Percentiles rank a stretch among this genome's conserved stretches.
phyloP scores from a whole-genome alignment of 2,329 filamentous ascomycete genomes.

The Dichotomopilus funicola region DNA sequence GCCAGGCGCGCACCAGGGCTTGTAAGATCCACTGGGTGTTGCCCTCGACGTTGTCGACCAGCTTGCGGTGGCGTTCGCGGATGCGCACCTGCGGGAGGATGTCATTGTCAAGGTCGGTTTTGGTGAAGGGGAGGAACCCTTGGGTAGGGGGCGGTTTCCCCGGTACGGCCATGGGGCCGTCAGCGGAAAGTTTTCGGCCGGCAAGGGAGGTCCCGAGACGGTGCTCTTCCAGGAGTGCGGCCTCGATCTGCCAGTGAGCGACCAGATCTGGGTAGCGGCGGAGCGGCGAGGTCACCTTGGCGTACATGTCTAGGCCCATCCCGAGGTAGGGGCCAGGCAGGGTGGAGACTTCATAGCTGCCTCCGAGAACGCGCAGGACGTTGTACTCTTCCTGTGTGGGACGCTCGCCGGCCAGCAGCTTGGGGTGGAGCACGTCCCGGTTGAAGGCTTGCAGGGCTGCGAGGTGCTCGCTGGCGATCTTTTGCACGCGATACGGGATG shows the following conservation, averaged over 20 bases:
- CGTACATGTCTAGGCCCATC: slow-evolving; percentile 54
- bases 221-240: slow-evolving; percentile 44
- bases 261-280: slow-evolving; percentile 58
- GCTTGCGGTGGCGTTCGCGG: slow-evolving; percentile 45
- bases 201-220: slow-evolving; percentile 31
- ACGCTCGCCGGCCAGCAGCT: slow-evolving; percentile 30
- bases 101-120: slow-evolving; percentile 33
- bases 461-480: slow-evolving; percentile 34
- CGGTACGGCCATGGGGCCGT: background rate
- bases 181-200: background rate
- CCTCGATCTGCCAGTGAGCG: slow-evolving; percentile 61
- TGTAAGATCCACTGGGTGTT: slow-evolving; percentile 50
- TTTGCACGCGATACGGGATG: slow-evolving; percentile 51
- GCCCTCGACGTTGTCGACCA: slow-evolving; percentile 39
- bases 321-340: slow-evolving; percentile 48
- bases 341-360: slow-evolving; percentile 47
- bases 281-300: slow-evolving; percentile 60
- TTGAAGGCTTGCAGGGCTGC: slow-evolving; percentile 34
- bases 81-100: slow-evolving; percentile 46
- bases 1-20: slow-evolving; percentile 55
- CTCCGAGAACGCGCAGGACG: slow-evolving; percentile 36
- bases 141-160: background rate
- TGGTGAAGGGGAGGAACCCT: slow-evolving; percentile 41
- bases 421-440: slow-evolving; percentile 34
- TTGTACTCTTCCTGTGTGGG: slow-evolving; percentile 29